Percentiles rank a stretch among this genome's conserved stretches.
Evolutionary conservation across 495 filamentous ascomycete genomes (phyloP).

Genomic region (Neurospora sp.): DNA sequence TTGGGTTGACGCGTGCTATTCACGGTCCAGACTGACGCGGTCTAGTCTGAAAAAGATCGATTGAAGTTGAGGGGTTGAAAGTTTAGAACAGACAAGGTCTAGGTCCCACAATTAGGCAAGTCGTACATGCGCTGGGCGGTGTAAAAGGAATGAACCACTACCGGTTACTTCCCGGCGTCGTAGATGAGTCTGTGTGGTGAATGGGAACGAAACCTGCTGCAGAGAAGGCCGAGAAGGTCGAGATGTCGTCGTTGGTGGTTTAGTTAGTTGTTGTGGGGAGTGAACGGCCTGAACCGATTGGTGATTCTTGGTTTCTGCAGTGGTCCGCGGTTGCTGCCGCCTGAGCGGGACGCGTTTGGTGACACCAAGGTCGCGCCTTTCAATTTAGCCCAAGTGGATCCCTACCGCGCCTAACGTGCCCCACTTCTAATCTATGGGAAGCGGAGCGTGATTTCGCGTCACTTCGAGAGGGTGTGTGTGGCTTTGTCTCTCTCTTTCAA

Average conservation of each 20-base stretch:
- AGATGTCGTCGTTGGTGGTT: background rate
- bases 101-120: background rate
- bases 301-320: background rate
- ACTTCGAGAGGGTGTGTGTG: background rate
- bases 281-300: background rate
- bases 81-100: background rate
- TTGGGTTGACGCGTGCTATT: background rate
- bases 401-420: background rate
- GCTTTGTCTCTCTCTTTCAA: background rate
- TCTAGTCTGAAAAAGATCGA: background rate
- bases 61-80: background rate
- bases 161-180: background rate
- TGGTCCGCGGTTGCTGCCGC: background rate
- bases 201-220: background rate
- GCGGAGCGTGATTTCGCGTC: background rate
- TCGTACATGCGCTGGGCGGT: background rate
- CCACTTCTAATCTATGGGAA: background rate
- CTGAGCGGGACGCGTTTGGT: background rate
- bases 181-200: background rate
- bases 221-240: background rate
- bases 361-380: slow-evolving; percentile 6
- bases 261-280: background rate
- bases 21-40: background rate
- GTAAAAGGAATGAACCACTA: background rate
- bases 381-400: background rate